These are phyloP conservation scores for Pseudogymnoascus sp. DNA, from an alignment of 2,329 filamentous ascomycete species.

Conservation along the genomic window DNA sequence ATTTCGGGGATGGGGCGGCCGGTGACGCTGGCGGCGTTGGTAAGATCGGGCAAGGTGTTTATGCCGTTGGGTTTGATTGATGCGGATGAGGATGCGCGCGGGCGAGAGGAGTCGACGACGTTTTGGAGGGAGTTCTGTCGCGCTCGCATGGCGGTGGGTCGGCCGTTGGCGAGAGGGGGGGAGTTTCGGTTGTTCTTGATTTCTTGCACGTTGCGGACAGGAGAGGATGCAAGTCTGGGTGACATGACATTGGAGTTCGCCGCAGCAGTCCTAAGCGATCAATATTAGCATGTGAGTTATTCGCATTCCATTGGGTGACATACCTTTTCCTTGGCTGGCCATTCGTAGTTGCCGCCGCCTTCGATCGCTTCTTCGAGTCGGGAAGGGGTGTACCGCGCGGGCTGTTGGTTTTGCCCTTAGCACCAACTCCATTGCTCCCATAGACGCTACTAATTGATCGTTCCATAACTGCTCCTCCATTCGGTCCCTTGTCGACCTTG, in stretches of 20 bases:
- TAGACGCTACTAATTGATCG: slow-evolving; percentile 59
- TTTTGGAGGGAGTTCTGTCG: slow-evolving; percentile 69
- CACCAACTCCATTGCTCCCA: slow-evolving; percentile 39
- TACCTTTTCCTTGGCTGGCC: slow-evolving; percentile 72
- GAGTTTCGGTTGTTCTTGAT: slow-evolving; percentile 43
- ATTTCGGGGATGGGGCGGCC: slow-evolving; percentile 39
- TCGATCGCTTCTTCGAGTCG: slow-evolving; percentile 65
- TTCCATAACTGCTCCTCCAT: slow-evolving; percentile 52
- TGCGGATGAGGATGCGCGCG: slow-evolving; percentile 53
- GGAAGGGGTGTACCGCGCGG: slow-evolving; percentile 62
- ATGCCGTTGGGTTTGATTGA: slow-evolving; percentile 56
- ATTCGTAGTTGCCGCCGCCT: slow-evolving; percentile 60
- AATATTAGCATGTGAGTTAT: slow-evolving; percentile 18
- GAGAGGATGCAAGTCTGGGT: slow-evolving; percentile 68
- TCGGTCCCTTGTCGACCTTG: slow-evolving; percentile 66
- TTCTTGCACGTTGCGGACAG: slow-evolving; percentile 64
- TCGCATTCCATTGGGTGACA: slow-evolving; percentile 26
- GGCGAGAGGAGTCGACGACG: slow-evolving; percentile 47
- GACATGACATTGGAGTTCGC: slow-evolving; percentile 51
- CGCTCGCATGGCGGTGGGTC: slow-evolving; percentile 63
- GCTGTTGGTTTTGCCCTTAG: slow-evolving; percentile 57
- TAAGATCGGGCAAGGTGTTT: slow-evolving; percentile 30
- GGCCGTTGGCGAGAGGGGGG: slow-evolving; percentile 55
- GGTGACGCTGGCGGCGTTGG: slow-evolving; percentile 26
- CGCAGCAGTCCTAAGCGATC: slow-evolving; percentile 38